Percentiles rank a stretch among this genome's conserved stretches.
phyloP scores from a whole-genome alignment of 2,329 filamentous ascomycete genomes.

The Coniochaeta sp. region DNA sequence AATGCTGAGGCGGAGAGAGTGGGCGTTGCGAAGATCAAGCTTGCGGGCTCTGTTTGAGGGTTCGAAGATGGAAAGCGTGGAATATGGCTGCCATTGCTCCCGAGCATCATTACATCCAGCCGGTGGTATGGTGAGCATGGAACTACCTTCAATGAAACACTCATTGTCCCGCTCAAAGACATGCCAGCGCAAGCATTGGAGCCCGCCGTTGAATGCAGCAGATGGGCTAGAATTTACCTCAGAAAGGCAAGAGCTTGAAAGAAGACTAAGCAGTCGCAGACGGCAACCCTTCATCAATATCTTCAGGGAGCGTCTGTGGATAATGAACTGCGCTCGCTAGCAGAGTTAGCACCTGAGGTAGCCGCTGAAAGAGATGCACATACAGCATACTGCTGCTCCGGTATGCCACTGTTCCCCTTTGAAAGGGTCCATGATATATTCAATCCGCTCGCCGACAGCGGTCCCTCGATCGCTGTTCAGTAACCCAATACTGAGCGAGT shows the following conservation, averaged over 20 bases:
- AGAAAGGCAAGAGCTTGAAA: no score
- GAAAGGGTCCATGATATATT: background rate
- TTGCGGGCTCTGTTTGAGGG: background rate
- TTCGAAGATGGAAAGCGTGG: slow-evolving; percentile 6
- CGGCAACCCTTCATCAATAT: no score
- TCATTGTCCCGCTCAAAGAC: no score
- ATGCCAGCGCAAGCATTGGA: no score
- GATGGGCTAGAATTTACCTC: no score
- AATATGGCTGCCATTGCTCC: no score
- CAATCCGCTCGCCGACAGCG: background rate
- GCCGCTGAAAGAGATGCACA: background rate
- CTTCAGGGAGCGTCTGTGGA: background rate
- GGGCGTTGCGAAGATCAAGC: slow-evolving; percentile 20
- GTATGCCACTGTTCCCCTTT: no score
- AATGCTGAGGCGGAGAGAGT: slow-evolving; percentile 45
- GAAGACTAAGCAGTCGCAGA: no score
- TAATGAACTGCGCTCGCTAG: background rate
- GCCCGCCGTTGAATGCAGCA: no score
- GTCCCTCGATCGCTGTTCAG: background rate
- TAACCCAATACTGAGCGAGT: background rate
- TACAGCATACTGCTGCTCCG: background rate
- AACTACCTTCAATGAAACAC: no score
- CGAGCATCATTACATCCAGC: no score
- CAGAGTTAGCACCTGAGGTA: background rate
- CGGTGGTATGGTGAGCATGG: no score